These are phyloP conservation scores for Pythium rishiriense DNA, from an alignment of 352 stramenopile species.

Conservation along the genomic window DNA sequence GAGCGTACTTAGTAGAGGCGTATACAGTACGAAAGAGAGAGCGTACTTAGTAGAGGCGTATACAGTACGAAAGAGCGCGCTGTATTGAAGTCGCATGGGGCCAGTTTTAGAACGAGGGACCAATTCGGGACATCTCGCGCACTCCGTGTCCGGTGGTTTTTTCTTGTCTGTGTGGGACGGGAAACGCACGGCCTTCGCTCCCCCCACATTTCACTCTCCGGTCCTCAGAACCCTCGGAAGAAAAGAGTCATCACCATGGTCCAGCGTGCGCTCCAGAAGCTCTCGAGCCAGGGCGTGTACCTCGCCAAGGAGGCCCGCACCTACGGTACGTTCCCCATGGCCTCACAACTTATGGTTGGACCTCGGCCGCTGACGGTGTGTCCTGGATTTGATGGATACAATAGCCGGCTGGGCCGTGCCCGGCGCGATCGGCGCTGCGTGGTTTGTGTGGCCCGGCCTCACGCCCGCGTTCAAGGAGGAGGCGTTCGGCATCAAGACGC, in stretches of 20 bases:
- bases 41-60: too few relatives aligned
- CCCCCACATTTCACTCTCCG: not conserved
- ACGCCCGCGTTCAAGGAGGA: conserved; percentile 76
- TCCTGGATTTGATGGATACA: conserved; percentile 4
- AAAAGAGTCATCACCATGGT: conserved; percentile 27
- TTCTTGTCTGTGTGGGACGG: conserved; percentile 15
- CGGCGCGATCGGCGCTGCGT: conserved; percentile 48
- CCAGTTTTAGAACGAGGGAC: conserved; percentile 12
- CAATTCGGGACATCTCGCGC: conserved; percentile 17
- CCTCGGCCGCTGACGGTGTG: conserved; percentile 1
- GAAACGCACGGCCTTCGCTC: conserved; percentile 15
- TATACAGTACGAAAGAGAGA: too few relatives aligned
- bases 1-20: too few relatives aligned
- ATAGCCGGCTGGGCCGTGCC: conserved; percentile 54
- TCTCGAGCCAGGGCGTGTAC: conserved; percentile 43
- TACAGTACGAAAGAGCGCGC: not conserved
- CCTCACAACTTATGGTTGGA: too few relatives aligned
- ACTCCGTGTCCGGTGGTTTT: conserved; percentile 28
- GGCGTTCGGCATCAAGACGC: conserved; percentile 55
- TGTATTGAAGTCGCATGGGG: not conserved
- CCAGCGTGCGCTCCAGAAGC: conserved; percentile 37
- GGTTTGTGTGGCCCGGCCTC: conserved; percentile 73
- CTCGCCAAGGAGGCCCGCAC: conserved; percentile 51
- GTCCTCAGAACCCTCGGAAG: not conserved
- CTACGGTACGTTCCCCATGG: conserved; percentile 61